These are phyloP conservation scores for Lichenothelia convexa DNA, from an alignment of 495 filamentous ascomycete genomes.

Conservation along the genomic window DNA sequence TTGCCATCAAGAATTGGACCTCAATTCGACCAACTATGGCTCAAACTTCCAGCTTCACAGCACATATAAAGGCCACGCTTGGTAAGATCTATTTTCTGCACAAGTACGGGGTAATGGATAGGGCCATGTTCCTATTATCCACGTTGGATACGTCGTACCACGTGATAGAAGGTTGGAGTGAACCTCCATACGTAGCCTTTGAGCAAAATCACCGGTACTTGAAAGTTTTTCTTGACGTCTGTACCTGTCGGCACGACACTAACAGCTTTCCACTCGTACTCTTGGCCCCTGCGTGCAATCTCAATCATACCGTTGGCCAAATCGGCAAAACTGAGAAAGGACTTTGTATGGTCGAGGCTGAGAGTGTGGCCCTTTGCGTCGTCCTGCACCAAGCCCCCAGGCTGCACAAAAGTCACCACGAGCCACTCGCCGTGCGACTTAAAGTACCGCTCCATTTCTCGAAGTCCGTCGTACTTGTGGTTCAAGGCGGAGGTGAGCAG, in stretches of 20 bases:
- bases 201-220: conserved; percentile 10
- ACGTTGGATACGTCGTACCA: too few relatives aligned
- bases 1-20: too few relatives aligned
- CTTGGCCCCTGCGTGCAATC: neutral
- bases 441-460: conserved; percentile 3
- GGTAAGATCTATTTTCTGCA: too few relatives aligned
- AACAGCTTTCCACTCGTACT: neutral
- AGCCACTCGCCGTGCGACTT: conserved; percentile 5
- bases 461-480: conserved; percentile 9
- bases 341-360: neutral
- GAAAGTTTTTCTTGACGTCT: conserved; percentile 9
- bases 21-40: too few relatives aligned
- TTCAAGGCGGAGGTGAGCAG: too few relatives aligned
- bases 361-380: conserved; percentile 3
- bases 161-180: conserved; percentile 19
- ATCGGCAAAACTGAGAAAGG: conserved; percentile 2
- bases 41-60: too few relatives aligned
- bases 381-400: conserved; percentile 5
- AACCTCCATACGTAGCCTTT: conserved; percentile 17
- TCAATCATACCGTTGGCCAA: conserved; percentile 7
- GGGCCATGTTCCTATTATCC: too few relatives aligned
- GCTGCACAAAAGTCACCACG: conserved; percentile 6
- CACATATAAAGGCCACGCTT: too few relatives aligned
- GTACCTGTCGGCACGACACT: conserved; percentile 2
- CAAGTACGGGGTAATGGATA: too few relatives aligned